Conservation (phyloP, 2,329 filamentous ascomycete genomes). For the Rhinocladiella similis region DNA sequence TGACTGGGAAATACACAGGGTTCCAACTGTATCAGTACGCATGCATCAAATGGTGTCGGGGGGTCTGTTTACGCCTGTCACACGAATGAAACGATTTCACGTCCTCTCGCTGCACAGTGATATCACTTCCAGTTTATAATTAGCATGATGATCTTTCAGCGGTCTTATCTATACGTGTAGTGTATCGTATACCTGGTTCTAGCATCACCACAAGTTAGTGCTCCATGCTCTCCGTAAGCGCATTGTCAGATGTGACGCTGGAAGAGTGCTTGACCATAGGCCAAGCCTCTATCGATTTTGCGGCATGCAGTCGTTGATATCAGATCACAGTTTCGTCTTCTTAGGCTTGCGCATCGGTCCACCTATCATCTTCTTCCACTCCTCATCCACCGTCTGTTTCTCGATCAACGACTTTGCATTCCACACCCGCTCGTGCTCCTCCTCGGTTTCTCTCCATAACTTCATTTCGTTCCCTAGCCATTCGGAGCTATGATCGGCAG, state of each 20-base stretch:
- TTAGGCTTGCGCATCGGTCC: slow-evolving; percentile 25
- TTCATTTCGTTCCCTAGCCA: slow-evolving; percentile 30
- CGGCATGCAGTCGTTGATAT: neutral
- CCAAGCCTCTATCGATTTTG: neutral
- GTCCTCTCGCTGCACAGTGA: too few relatives aligned
- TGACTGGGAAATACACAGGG: neutral
- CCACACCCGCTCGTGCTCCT: slow-evolving; percentile 25
- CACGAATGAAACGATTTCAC: too few relatives aligned
- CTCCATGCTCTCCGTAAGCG: too few relatives aligned
- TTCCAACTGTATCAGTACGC: too few relatives aligned
- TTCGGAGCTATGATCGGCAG: slow-evolving; percentile 24
- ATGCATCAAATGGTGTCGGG: neutral
- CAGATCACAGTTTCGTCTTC: slow-evolving; percentile 26
- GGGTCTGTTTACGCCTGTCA: too few relatives aligned
- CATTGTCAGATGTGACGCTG: too few relatives aligned
- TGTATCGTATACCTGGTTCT: too few relatives aligned
- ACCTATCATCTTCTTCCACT: slow-evolving; percentile 29
- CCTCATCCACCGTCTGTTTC: slow-evolving; percentile 28
- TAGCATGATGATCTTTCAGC: too few relatives aligned
- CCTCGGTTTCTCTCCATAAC: slow-evolving; percentile 27
- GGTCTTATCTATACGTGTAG: too few relatives aligned
- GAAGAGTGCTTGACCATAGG: too few relatives aligned
- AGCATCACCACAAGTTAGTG: too few relatives aligned
- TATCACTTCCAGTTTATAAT: too few relatives aligned
- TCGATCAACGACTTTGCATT: slow-evolving; percentile 23